Evolutionary conservation across 495 filamentous ascomycete genomes (phyloP), one percentile per base, ranked within the genome.

Genomic region (Neurospora hispaniola): DNA sequence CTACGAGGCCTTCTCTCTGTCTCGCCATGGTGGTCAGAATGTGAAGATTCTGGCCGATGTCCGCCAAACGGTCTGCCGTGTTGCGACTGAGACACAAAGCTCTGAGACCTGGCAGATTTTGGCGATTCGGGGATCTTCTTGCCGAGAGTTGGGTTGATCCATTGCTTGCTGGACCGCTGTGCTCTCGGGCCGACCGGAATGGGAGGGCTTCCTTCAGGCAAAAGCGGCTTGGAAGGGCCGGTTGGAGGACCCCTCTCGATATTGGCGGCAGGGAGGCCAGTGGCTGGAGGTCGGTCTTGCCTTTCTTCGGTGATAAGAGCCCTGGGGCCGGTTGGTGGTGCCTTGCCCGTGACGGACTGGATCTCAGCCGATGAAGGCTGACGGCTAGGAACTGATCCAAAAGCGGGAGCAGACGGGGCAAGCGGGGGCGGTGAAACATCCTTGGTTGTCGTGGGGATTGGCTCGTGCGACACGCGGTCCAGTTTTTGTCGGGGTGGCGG

Each of bases 341-440:
- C 76, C 72, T 85, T 86, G 42, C 84, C 81, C 31, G 82, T 84
- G 18, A 78, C 75, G n/a, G 80, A 81, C 69, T 71, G 75, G 69
- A 85, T 77, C 54, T 82, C 79, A 11, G 82, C 76, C 14, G 81
- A 71, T 31, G 82, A 81, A 6, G 81, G 70, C 41, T 84, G 76
- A 42, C 84, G 80, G 43, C 82, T 83, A 5, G 87, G 87, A 3
- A 84, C 84, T 9, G 90, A 92, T 12, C 92, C 92, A 84, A 96
- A 95, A 2, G 92, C 91, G 20, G 93, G 93, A 4, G 94, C 93
- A 42, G 92, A 90, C 14, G 93, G 92, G 44, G 91, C 90, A 69
- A 92, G 84, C n/a, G 92, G 92, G 20, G 93, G 93, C 12, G 93
- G 90, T 27, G 92, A 86, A 76, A 82, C 82, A 74, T 80, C 85